phyloP scores from a whole-genome alignment of 2,329 filamentous ascomycete genomes.

The Aspergillaceae sp. region DNA sequence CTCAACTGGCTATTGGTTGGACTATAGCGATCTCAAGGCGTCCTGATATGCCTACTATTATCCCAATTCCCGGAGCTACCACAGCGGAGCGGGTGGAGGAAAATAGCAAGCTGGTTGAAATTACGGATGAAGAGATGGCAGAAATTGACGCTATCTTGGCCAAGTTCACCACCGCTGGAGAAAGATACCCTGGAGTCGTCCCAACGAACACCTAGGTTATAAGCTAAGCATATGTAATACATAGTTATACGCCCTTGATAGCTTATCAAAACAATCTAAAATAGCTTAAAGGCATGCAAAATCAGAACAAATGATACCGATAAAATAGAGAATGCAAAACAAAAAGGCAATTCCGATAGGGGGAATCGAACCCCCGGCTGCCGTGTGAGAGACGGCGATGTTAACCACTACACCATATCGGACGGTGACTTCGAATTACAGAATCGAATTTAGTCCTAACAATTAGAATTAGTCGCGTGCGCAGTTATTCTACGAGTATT shows the following conservation, averaged over 20 bases:
- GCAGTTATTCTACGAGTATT: too few species aligned
- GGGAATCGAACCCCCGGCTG: constrained; percentile 4
- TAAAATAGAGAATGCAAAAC: neutral
- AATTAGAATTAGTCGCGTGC: too few species aligned
- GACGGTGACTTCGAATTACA: constrained; percentile 1
- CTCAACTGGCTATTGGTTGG: constrained; percentile 62
- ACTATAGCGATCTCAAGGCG: constrained; percentile 42
- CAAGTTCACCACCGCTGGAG: constrained; percentile 5
- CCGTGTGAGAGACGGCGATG: constrained; percentile 19
- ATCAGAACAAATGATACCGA: too few species aligned
- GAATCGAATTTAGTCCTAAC: too few species aligned
- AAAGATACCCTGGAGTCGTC: constrained; percentile 7
- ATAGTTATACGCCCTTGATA: too few species aligned
- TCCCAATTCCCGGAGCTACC: constrained; percentile 25
- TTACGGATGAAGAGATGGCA: constrained; percentile 21
- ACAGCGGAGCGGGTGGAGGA: constrained; percentile 19
- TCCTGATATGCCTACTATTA: constrained; percentile 43
- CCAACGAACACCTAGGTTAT: neutral
- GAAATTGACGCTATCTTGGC: constrained; percentile 13
- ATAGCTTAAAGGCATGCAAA: too few species aligned
- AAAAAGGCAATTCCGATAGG: constrained; percentile 10
- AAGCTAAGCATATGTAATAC: too few species aligned
- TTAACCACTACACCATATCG: constrained; percentile 17
- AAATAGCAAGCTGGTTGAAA: constrained; percentile 18
- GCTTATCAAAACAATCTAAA: too few species aligned